Evolutionary conservation across 306 rosid species (phyloP), one percentile per base, ranked within the genome.

Genomic region (Acacia confusa): DNA sequence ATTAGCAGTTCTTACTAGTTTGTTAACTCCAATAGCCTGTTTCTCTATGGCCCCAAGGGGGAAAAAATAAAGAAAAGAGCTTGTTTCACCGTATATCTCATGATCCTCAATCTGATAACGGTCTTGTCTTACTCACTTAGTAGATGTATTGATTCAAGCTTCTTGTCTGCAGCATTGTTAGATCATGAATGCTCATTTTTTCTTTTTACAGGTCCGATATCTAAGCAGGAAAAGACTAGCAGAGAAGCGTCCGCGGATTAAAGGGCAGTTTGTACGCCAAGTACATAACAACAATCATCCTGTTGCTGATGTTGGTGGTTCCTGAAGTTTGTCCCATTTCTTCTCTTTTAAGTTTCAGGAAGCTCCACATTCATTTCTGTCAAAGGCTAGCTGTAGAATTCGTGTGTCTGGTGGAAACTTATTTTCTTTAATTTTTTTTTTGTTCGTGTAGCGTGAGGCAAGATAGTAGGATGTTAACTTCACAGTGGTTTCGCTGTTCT

Each of bases 181-280:
- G n/a, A 76, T 55, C 45, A 63, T 57, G 43, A 86, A 44, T 64
- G 52, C 41, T 55, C 36, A 40, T 58, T 32, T 69, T 55, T 81
- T 52, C 48, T 82, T 79, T 36, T 22, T 50, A 14, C 85, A 90
- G 94, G 92, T 92, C 19, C 85, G 94, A 74, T 92, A 90, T 72
- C 92, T 88, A 52, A 89, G 91, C 77, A 77, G 94, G 75, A 89
- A 90, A 84, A 72, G 64, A 81, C 78, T 85, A 64, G 94, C 97
- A 28, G 97, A 92, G 84, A 88, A 89, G 86, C 86, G 95, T 47
- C 95, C 88, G 9, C 85, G 97, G 53, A 87, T 89, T 58, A 92
- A 90, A 81, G 97, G 97, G 72, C 93, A 86, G 81, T 90, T 92
- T 61, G 92, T 89, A 25, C 92, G 91, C 6, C 86, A 81, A 75